A percentile compares a stretch with the other conserved stretches of the same genome.
These are phyloP conservation scores for Zygosaccharomyces pseudobailii DNA, from an alignment of 1,139 yeast species.

Conservation along the genomic window DNA sequence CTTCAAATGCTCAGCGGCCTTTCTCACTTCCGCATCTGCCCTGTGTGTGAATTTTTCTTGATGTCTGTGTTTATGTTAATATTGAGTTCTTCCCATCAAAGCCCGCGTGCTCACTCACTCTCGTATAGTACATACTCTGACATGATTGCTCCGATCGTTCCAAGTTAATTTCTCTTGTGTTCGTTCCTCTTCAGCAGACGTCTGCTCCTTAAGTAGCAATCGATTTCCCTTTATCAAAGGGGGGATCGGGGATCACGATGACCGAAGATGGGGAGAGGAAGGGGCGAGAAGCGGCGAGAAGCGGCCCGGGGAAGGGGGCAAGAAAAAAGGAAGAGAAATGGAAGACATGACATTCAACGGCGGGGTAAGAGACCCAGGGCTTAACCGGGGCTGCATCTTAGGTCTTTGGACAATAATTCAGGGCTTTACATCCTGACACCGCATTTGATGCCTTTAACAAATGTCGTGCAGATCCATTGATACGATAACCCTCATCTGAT, in stretches of 20 bases:
- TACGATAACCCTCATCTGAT: no score
- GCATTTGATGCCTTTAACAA: no score
- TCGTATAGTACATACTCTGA: slow-evolving; percentile 13
- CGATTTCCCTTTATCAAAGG: slow-evolving; percentile 4
- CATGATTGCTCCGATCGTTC: slow-evolving; percentile 5
- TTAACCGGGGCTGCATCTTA: neutral
- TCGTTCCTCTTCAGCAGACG: neutral
- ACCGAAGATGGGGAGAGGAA: neutral
- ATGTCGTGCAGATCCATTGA: no score
- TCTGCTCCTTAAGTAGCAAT: slow-evolving; percentile 4
- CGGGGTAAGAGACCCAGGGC: neutral
- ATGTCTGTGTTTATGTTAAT: slow-evolving; percentile 1
- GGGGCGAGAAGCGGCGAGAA: neutral
- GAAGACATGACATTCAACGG: neutral
- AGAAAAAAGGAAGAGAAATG: neutral
- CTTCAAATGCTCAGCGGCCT: slow-evolving; percentile 11
- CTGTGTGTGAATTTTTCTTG: slow-evolving; percentile 8
- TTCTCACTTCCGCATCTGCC: slow-evolving; percentile 11
- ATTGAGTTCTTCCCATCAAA: neutral
- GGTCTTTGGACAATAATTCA: no score
- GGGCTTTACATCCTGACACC: no score
- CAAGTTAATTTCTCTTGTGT: neutral
- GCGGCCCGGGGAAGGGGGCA: neutral
- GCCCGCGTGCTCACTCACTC: neutral
- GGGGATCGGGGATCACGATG: neutral